A percentile compares a stretch with the other conserved stretches of the same genome.
Evolutionary conservation across 2,329 filamentous ascomycete species (phyloP).

Genomic region (Phialemoniopsis sp.): DNA sequence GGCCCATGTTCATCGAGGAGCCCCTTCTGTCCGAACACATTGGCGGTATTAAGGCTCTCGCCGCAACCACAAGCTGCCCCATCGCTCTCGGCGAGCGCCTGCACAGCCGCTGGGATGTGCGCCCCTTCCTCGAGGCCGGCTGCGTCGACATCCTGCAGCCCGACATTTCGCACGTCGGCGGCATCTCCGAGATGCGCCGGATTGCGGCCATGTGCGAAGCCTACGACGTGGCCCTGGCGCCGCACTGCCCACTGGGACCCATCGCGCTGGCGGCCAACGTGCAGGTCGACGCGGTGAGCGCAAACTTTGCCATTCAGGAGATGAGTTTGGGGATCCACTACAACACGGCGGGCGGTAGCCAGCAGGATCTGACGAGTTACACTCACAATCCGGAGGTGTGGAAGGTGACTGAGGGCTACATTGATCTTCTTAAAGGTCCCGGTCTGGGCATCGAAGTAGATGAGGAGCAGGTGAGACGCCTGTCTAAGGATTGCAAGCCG

Average conservation of each 20-base stretch:
- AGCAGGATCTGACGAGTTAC: slow-evolving; percentile 54
- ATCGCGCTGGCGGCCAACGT: slow-evolving; percentile 61
- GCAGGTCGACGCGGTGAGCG: slow-evolving; percentile 50
- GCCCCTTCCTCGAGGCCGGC: slow-evolving; percentile 56
- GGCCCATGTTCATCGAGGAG: slow-evolving; percentile 62
- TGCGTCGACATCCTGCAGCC: slow-evolving; percentile 62
- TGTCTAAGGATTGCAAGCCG: slow-evolving; percentile 45
- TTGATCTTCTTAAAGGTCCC: slow-evolving; percentile 44
- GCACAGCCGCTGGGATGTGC: slow-evolving; percentile 61
- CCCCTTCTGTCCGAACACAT: slow-evolving; percentile 58
- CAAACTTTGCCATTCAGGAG: slow-evolving; percentile 62
- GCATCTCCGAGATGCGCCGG: slow-evolving; percentile 58
- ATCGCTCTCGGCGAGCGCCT: slow-evolving; percentile 63
- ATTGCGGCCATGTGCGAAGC: slow-evolving; percentile 61
- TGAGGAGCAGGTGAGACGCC: slow-evolving; percentile 54
- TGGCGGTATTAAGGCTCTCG: slow-evolving; percentile 55
- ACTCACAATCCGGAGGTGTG: slow-evolving; percentile 54
- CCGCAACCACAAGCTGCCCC: slow-evolving; percentile 48
- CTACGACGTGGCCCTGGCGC: slow-evolving; percentile 61
- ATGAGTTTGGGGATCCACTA: slow-evolving; percentile 69
- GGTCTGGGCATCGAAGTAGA: slow-evolving; percentile 60
- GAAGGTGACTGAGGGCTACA: slow-evolving; percentile 52
- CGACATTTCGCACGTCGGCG: slow-evolving; percentile 60
- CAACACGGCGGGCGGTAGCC: slow-evolving; percentile 42
- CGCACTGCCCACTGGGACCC: slow-evolving; percentile 61